These are phyloP conservation scores for Botryobasidium botryosum DNA, from an alignment of 768 basidiomycete genomes.

Conservation along the genomic window DNA sequence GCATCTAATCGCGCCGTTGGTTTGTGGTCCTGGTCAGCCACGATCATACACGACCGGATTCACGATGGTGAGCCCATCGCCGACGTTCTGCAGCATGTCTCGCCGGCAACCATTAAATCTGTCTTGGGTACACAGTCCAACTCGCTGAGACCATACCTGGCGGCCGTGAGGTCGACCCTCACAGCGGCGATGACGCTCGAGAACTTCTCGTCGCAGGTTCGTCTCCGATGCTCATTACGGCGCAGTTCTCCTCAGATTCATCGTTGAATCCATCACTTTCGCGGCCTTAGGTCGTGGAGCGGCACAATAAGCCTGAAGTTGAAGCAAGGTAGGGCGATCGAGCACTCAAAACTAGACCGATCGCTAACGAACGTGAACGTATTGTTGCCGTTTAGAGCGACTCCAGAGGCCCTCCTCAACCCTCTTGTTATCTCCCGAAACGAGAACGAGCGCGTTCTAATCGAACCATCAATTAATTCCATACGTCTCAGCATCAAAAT, in stretches of 20 bases:
- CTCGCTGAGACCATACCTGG: slow-evolving; percentile 86
- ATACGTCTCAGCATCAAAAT: slow-evolving; percentile 95
- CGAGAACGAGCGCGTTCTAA: slow-evolving; percentile 90
- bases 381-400: slow-evolving; percentile 35
- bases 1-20: too few relatives aligned
- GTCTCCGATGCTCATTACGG: slow-evolving; percentile 4
- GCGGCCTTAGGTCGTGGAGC: slow-evolving; percentile 66
- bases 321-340: slow-evolving; percentile 53
- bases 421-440: slow-evolving; percentile 91
- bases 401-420: slow-evolving; percentile 87
- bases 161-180: slow-evolving; percentile 86
- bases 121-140: too few relatives aligned
- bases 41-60: too few relatives aligned
- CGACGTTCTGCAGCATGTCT: too few relatives aligned
- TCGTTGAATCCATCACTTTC: background rate
- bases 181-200: slow-evolving; percentile 96
- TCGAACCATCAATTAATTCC: slow-evolving; percentile 95
- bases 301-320: slow-evolving; percentile 94
- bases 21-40: too few relatives aligned
- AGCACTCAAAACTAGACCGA: background rate
- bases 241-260: background rate
- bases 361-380: background rate
- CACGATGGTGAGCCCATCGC: too few relatives aligned
- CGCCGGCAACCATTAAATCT: too few relatives aligned
- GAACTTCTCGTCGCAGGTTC: slow-evolving; percentile 93